Base-by-base conservation (phyloP, 2,329 filamentous ascomycete genomes). In the Phaeosphaeria sp. region DNA sequence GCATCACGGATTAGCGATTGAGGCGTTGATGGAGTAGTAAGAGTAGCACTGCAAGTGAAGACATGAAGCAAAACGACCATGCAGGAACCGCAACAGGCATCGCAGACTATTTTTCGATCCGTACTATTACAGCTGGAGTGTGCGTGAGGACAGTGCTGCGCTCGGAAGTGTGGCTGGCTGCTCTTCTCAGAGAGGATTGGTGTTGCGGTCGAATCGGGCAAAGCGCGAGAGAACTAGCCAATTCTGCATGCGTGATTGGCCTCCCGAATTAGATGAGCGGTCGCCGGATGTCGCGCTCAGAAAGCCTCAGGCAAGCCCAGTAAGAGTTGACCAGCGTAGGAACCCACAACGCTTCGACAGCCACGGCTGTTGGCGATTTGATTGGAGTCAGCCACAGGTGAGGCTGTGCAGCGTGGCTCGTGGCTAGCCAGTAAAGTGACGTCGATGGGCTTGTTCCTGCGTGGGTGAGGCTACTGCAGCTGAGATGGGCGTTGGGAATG, bases 91-190 rank as follows among this genome's bases (percentile, higher is more conserved):
- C 59, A 64, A 49, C 64, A 60, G 66, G 63, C 63, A 71, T 57
- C 55, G 57, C 61, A 66, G 11, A 57, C 64, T 67, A 64, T 62
- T 68, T 66, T 68, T 70, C 57, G 56, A 63, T 54, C 60, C 54
- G 65, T 59, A 70, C 68, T 66, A 72, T 69, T 36, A 58, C 72
- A 74, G 71, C 71, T 74, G 73, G 70, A 70, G 55, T 71, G 59
- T 60, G 59, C 58, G 57, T 52, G 51, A 59, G 52, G 61, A 63
- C 56, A 54, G 58, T 70, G 63, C 57, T 65, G 64, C 61, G 67
- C 66, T 69, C 68, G 68, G 60, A 58, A 65, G 18, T 55, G 53
- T 55, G 53, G 53, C 53, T 49, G 47, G 40, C 73, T 72, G 74
- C 71, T 57, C 59, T 56, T 62, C 55, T 56, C 27, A 18, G 59